Conservation (phyloP, 2,329 filamentous ascomycete genomes). For the Phialophora expanda region DNA sequence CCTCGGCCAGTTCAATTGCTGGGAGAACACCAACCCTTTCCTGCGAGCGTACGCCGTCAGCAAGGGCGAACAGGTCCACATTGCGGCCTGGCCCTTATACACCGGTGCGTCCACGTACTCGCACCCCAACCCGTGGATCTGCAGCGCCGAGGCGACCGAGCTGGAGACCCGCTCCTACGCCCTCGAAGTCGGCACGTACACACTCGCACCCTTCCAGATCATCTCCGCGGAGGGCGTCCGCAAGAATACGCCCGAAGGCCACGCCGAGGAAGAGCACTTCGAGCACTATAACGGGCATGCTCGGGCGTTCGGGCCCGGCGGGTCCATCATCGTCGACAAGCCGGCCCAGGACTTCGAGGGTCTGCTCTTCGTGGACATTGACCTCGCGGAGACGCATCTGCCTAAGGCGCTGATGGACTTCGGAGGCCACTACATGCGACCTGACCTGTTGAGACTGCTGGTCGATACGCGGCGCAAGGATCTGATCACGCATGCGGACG, state of each 20-base stretch:
- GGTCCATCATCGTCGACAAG: conserved; percentile 30
- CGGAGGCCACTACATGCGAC: conserved; percentile 56
- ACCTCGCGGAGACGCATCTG: conserved; percentile 49
- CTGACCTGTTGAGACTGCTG: conserved; percentile 58
- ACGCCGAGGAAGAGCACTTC: neutral
- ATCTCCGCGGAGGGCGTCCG: conserved; percentile 9
- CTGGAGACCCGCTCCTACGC: conserved; percentile 8
- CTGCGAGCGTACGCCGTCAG: neutral
- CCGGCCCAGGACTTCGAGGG: conserved; percentile 45
- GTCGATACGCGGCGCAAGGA: conserved; percentile 27
- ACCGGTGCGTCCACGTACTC: neutral
- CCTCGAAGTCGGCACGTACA: conserved; percentile 5
- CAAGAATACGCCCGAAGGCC: conserved; percentile 10
- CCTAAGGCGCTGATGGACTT: conserved; percentile 53
- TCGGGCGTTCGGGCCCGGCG: neutral
- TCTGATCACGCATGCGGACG: neutral
- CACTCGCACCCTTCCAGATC: conserved; percentile 1
- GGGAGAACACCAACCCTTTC: conserved; percentile 6
- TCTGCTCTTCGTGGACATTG: conserved; percentile 56
- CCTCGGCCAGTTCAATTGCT: conserved; percentile 3
- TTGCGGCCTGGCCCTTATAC: conserved; percentile 54
- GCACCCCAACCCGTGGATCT: neutral
- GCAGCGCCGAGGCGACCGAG: conserved; percentile 47
- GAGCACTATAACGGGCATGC: conserved; percentile 4
- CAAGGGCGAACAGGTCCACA: conserved; percentile 43